Evolutionary conservation across 2,329 filamentous ascomycete species (phyloP), one percentile per base, ranked within the genome.

Genomic region (Byssochlamys sp.): DNA sequence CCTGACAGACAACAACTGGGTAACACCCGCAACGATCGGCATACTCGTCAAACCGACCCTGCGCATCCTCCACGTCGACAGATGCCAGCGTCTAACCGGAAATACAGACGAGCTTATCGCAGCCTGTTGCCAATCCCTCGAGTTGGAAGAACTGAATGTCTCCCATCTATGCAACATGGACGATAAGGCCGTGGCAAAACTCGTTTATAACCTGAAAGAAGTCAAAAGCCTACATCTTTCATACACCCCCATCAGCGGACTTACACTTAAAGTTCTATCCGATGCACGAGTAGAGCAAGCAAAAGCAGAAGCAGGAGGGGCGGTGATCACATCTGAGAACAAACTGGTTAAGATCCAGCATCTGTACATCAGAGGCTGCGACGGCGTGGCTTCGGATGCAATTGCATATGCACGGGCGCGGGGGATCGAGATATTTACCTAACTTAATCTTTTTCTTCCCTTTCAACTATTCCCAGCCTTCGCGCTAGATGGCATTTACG

Each of bases 171-270:
- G 55, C 1, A 59, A 58, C 2, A 57, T 75, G 14, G 59, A 65
- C 4, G 72, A 76, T 55, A 31, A n/a, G 1, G 51, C 59, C 4
- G 59, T 68, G 0, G 45, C 55, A 1, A 7, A 26, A 7, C 57
- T 74, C 1, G 56, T 67, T 10, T 48, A 60, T 1, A 54, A 50
- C 10, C 61, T 74, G 49, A 61, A 63, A 0, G 63, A 67, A 1
- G 54, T 76, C 14, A 71, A 68, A 53, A 58, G 65, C 1, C 63
- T 76, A 4, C 59, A 74, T 60, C 26, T 76, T 7, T 70, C 70
- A 0, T 62, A 62, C 39, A 75, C 71, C 1, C 59, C 55, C 11
- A 66, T 76, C 4, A 73, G 70, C 4, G 73, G 73, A 0, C 59
- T 65, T 14, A 63, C 68, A 1, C 62, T 75, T 39, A 73, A 71